These are phyloP conservation scores for Cardamine chenopodiifolia DNA, from an alignment of 345 rosid genomes.

Conservation along the genomic window DNA sequence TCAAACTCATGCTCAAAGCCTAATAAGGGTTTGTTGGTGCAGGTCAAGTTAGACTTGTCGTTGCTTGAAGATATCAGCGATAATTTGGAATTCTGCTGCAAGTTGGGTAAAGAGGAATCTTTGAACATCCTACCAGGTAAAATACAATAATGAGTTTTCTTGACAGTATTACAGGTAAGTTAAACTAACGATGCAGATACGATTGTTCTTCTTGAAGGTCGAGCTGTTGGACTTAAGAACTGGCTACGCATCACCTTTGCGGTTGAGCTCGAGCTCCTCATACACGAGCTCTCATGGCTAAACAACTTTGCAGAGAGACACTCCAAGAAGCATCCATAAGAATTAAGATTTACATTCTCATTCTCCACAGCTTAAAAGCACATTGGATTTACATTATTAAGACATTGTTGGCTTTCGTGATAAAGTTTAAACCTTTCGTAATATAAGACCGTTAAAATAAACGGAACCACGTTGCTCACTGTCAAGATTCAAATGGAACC, in stretches of 20 bases:
- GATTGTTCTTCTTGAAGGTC: slow-evolving; percentile 45
- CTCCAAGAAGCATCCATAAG: slow-evolving; percentile 28
- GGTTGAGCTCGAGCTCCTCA: slow-evolving; percentile 50
- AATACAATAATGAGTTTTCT: background rate
- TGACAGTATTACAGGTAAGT: background rate
- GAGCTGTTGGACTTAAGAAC: slow-evolving; percentile 56
- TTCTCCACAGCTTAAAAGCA: background rate
- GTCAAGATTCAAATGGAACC: slow-evolving; percentile 23
- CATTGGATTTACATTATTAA: slow-evolving; percentile 1
- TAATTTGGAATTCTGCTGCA: slow-evolving; percentile 49
- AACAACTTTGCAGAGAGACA: slow-evolving; percentile 30
- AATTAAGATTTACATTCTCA: background rate
- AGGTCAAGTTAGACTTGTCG: slow-evolving; percentile 44
- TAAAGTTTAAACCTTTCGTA: background rate
- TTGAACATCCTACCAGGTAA: slow-evolving; percentile 47
- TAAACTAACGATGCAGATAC: too few species aligned
- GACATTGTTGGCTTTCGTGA: background rate
- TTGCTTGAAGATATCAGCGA: slow-evolving; percentile 44
- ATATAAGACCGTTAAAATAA: slow-evolving; percentile 11
- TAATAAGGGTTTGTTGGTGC: slow-evolving; percentile 2
- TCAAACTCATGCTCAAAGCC: background rate
- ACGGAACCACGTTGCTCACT: background rate
- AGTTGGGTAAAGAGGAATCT: slow-evolving; percentile 49
- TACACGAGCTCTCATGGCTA: slow-evolving; percentile 40
- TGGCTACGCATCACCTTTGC: slow-evolving; percentile 69